Base-by-base conservation (phyloP, 1,139 yeast species). In the Saccharomyces hybrid region DNA sequence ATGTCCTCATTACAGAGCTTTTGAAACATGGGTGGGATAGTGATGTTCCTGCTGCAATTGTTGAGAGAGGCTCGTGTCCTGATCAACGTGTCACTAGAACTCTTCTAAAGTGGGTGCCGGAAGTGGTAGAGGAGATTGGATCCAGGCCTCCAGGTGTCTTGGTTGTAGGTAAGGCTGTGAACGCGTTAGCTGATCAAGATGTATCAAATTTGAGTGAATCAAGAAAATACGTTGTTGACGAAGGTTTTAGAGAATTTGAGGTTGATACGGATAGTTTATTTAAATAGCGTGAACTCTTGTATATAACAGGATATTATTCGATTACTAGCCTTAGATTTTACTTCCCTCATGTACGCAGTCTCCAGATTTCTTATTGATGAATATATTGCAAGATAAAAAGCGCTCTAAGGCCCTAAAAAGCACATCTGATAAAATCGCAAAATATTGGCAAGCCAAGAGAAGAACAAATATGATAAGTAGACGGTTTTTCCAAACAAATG, bases 131-230 rank as follows among this genome's bases (percentile, higher is more conserved):
- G 60, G 80, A 80, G 13, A 80, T 83, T 51, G 98, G 97, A 0
- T 86, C 95, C 11, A 77, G 97, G 59, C 99, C 99, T 0, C 99
- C 99, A 0, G 98, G 99, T 0, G 74, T 93, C 56, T 75, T 93
- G 49, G 86, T 93, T 2, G 80, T 90, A 1, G 98, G 99, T 0
- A 75, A 79, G 61, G 86, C 95, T 0, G 90, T 97, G 63, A 80
- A 79, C 30, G 88, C 85, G 1, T 72, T 84, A 49, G 53, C 60
- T 3, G 53, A 56, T 3, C 64, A 70, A 38, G 66, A 71, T 23
- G 54, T 66, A 53, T 67, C 55, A 56, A 66, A 61, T 6, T 63
- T 66, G 26, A 52, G 52, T 41, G 75, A 65, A 31, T 56, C 52
- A 49, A 57, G n/a, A 56, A 66, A 47, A 63, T 66, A 62, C 52